Evolutionary conservation across 495 filamentous ascomycete species (phyloP), one percentile per base, ranked within the genome.

Genomic region (Penicillium ochrochloron): DNA sequence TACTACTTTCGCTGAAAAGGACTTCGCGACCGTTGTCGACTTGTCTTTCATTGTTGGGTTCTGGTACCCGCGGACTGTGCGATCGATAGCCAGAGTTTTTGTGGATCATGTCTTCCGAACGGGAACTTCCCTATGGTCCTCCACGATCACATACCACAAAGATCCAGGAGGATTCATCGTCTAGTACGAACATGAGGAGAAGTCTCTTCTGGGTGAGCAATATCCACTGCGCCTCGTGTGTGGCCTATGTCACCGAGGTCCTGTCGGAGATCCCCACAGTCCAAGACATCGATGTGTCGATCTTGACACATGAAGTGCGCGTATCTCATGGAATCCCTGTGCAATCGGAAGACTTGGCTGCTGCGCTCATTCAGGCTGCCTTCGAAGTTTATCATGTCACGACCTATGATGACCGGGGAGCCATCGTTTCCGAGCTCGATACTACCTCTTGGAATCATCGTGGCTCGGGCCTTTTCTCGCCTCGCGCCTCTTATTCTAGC

Each of bases 211-310:
- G 82, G 42, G 76, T 84, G 54, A 77, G 76, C 63, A 85, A 85
- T 57, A 76, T 85, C 19, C 82, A 84, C 61, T 85, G 83, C 66
- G 75, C 82, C 15, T 85, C 83, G n/a, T 85, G 83, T 60, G 76
- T 84, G 17, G 70, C 80, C 33, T 80, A 82, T 63, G 76, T 85
- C 60, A 75, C 73, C 11, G 76, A 78, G 54, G 69, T 81, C 8
- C 72, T 85, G 2, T 72, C 70, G 2, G 70, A 71, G 29, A 73
- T 78, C 17, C 61, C 68, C 5, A 70, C 75, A 1, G 69, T 83
- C 53, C 56, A 60, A 14, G 64, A 74, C 21, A 71, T 84, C 52
- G 77, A 80, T 48, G 78, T 82, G 55, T 79, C 75, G n/a, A 78
- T 83, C 29, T 66, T 82, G 41, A 78, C 76, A 5, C 75, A 82